Base-by-base conservation (phyloP, 129 eudicot species). In the Flaveria ramosissima region DNA sequence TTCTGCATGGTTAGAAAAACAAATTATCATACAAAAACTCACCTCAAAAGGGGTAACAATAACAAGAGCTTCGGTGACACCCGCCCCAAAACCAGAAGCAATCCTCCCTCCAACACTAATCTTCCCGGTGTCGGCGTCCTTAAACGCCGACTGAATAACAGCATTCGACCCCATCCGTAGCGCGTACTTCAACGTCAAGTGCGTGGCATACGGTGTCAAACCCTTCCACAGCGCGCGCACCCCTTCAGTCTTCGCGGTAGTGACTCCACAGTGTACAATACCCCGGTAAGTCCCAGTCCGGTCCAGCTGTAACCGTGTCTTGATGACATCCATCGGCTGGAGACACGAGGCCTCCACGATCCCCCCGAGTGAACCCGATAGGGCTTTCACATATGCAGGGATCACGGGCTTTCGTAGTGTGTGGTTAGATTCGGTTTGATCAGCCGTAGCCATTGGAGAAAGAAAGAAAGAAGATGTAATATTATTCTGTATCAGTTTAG, bases 1-100 rank as follows among this genome's bases (percentile, higher is more conserved):
- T 45, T 45, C 7, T 45, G 50, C 50, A 45, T 45, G 50, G 11
- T 45, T 45, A 9, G 3, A 45, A 45, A 45, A 45, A 0, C 50
- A 45, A 9, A 45, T 8, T 45, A 45, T 1, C 8, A 45, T 45
- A 45, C 12, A 11, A 11, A 45, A 45, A 11, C 50, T 50, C 42
- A 92, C 98, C 98, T 93, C 98, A 77, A 93, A 93, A 1, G 98
- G 98, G 15, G 98, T 93, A 71, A 93, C 98, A 51, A 93, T 88
- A 74, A 85, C 86, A 17, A 93, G 92, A 73, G 98, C 98, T 82
- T 93, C 98, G 30, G 91, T 91, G 57, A 93, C 98, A 55, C 98
- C 98, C 20, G 98, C 98, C 12, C 98, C 98, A 55, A 93, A 93
- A 19, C 98, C 98, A 57, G 97, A 82, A 61, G 85, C 45, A 14